Base-by-base conservation (phyloP, 2,329 filamentous ascomycete genomes). In the Neonectria ditissima region DNA sequence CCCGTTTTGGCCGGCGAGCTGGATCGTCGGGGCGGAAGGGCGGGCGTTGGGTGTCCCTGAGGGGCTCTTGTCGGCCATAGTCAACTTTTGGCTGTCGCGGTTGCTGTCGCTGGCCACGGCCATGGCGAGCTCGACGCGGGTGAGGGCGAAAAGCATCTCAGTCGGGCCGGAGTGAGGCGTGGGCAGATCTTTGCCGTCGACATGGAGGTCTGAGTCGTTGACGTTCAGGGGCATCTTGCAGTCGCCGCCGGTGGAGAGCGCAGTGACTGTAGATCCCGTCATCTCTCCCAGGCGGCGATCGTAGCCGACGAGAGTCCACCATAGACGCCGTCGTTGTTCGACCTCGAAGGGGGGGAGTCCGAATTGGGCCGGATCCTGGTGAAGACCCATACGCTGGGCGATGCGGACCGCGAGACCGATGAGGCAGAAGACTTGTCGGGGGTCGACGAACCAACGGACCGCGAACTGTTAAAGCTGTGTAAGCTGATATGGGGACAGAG, bases 251-350 rank as follows among this genome's bases (percentile, higher is more conserved):
- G 80, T 84, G 1, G 85, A 86, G 26, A 88, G 79, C 0, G 85
- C 86, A 5, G 85, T 88, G 57, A 88, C 83, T 34, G 83, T 81
- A 18, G 84, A 86, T 52, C 86, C 85, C 4, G 87, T 85, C 76
- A 92, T 85, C 74, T 93, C 91, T 60, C 88, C 85, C 39, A 92
- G 85, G 22, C 91, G 88, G 63, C 85, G 83, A 75, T 94, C 91
- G 67, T 92, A 90, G 26, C 87, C 81, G 14, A 90, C 83, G 16
- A 94, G 81, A 32, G 88, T 87, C 90, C 90, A 93, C 91, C 90
- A 93, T 1, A 93, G 79, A 39, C 91, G 84, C 53, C 91, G 86
- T n/a, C 90, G 85, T 77, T 91, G 85, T 77, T 93, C 91, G 4
- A 87, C 84, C 70, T 93, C 90, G 57, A 89, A 91, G 32, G 81